Conservation (phyloP, 108 stramenopile genomes). For the Cyclotella distinguenda region DNA sequence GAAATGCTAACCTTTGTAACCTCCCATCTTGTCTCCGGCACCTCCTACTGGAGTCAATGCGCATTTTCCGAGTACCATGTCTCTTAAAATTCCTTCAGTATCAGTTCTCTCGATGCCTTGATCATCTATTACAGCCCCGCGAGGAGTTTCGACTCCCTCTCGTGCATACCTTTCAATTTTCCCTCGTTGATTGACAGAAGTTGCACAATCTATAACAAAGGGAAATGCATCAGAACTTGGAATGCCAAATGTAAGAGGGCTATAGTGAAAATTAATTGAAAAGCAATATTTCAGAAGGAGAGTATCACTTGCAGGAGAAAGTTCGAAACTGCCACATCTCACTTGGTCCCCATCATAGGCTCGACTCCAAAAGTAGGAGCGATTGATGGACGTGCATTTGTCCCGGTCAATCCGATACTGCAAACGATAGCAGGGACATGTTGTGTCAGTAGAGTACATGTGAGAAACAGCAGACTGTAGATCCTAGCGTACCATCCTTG, state of each 20-base stretch:
- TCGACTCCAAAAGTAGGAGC: conserved; percentile 71
- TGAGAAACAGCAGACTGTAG: too few relatives aligned
- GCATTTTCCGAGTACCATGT: conserved; percentile 67
- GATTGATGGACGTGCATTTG: conserved; percentile 67
- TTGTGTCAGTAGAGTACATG: neutral
- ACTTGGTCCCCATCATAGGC: conserved; percentile 51
- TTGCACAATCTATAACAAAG: conserved; percentile 70
- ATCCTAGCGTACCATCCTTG: conserved; percentile 53
- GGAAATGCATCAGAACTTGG: conserved; percentile 58
- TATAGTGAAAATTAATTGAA: conserved; percentile 22
- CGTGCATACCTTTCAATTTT: conserved; percentile 68
- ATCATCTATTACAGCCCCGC: conserved; percentile 61
- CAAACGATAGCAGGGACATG: neutral
- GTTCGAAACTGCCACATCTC: neutral
- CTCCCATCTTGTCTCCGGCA: conserved; percentile 66
- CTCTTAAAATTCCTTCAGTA: conserved; percentile 62
- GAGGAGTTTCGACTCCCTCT: conserved; percentile 56
- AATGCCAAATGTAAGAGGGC: conserved; percentile 59
- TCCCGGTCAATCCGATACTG: conserved; percentile 59
- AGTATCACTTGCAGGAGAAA: neutral
- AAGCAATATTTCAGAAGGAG: neutral
- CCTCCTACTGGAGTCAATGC: conserved; percentile 68
- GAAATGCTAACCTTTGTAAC: conserved; percentile 64
- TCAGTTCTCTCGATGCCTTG: conserved; percentile 62
- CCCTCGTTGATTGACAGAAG: conserved; percentile 63